Evolutionary conservation across 345 rosid species (phyloP).

Genomic region (Raphanus raphanistrum): DNA sequence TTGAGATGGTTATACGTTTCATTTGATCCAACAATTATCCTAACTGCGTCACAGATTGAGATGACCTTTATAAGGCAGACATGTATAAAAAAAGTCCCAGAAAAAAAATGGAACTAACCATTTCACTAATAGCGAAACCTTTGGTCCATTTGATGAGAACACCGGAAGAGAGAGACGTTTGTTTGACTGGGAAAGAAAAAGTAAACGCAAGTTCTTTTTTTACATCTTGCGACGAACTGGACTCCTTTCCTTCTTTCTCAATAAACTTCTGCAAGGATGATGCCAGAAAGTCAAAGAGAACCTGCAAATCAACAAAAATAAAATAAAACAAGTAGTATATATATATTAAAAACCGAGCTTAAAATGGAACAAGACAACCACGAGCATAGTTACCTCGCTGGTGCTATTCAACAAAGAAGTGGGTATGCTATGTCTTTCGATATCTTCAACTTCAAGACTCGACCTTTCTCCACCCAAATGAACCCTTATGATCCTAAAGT

Average conservation of each 20-base stretch:
- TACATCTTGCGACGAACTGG: slow-evolving; percentile 30
- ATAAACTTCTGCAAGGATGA: slow-evolving; percentile 61
- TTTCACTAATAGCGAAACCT: slow-evolving; percentile 68
- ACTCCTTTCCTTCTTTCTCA: slow-evolving; percentile 55
- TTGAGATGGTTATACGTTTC: not conserved
- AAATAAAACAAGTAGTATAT: not conserved
- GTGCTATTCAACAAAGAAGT: slow-evolving; percentile 59
- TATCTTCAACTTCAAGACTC: slow-evolving; percentile 53
- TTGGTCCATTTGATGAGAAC: slow-evolving; percentile 81
- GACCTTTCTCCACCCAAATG: slow-evolving; percentile 74
- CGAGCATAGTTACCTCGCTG: slow-evolving; percentile 50
- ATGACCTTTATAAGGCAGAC: not conserved
- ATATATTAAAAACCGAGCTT: not conserved
- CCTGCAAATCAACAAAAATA: slow-evolving; percentile 45
- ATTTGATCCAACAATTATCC: not conserved
- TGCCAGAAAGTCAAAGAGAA: slow-evolving; percentile 78
- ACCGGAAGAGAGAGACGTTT: slow-evolving; percentile 65
- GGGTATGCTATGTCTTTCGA: slow-evolving; percentile 65
- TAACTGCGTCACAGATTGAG: not conserved
- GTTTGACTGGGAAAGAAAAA: slow-evolving; percentile 88
- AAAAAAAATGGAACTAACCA: slow-evolving; percentile 53
- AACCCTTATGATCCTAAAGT: slow-evolving; percentile 82
- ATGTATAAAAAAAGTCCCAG: not conserved
- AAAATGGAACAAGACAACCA: too few species aligned
- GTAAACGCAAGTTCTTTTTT: slow-evolving; percentile 81